Conservation (phyloP, 805 yeast species). For the Lachancea kluyveri region DNA sequence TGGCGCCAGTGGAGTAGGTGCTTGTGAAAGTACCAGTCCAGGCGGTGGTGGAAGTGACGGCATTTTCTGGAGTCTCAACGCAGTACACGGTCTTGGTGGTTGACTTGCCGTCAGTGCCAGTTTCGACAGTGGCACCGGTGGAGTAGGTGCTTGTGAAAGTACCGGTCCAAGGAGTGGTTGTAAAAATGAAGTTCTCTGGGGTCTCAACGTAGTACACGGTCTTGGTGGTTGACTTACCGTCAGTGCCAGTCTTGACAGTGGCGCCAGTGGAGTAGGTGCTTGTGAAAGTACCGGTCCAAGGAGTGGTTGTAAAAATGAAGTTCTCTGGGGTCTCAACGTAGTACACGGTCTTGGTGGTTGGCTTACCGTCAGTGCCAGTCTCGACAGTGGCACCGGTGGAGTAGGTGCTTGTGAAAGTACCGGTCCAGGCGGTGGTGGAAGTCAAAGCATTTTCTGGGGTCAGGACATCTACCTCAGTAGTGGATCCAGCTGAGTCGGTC, state of each 20-base stretch:
- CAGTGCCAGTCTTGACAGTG: conserved; percentile 5
- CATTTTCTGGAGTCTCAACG: conserved; percentile 11
- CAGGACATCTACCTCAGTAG: conserved; percentile 3
- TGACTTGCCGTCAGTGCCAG: conserved; percentile 10
- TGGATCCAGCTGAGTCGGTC: conserved; percentile 4
- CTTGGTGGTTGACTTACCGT: conserved; percentile 8
- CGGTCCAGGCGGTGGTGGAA: conserved; percentile 8
- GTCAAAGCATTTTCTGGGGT: conserved; percentile 3
- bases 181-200: conserved; percentile 3
- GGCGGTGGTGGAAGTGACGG: neutral
- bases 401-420: conserved; percentile 6
- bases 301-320: conserved; percentile 4
- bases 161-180: conserved; percentile 6
- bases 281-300: conserved; percentile 10
- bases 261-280: conserved; percentile 7
- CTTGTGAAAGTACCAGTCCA: conserved; percentile 3
- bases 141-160: conserved; percentile 6
- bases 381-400: conserved; percentile 5
- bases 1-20: conserved; percentile 7
- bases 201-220: conserved; percentile 8
- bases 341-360: conserved; percentile 12
- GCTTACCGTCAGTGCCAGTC: conserved; percentile 10
- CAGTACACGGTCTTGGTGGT: conserved; percentile 10
- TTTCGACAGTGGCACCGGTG: conserved; percentile 7
- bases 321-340: conserved; percentile 13